Evolutionary conservation across 2,329 filamentous ascomycete species (phyloP), one percentile per base, ranked within the genome.

Genomic region (Penicillium sp.): DNA sequence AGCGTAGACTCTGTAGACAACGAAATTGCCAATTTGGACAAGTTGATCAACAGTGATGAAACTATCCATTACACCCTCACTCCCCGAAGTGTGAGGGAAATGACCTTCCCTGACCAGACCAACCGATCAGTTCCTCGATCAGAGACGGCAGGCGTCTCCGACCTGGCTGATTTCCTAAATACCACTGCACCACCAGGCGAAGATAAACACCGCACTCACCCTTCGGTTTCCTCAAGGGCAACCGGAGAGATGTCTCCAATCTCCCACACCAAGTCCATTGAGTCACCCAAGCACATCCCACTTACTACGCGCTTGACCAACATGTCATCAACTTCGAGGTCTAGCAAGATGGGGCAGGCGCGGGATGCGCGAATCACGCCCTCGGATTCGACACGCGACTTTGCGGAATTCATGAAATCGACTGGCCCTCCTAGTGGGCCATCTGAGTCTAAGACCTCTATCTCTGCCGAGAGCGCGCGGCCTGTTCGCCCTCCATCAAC

Each of bases 361-460:
- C 84, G 92, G 61, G 92, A 96, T 63, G 87, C 91, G 2, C 84
- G 88, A 60, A 79, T 89, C 9, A 11, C 31, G 1, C 81, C 85
- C 10, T 80, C 82, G 5, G 89, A 92, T 60, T 91, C 91, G 0
- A 84, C 88, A 9, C 82, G 86, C 45, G 92, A 96, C 67, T 91
- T 97, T 76, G 90, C 91, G 23, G 89, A 95, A 58, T 97, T 96
- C 71, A 91, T 96, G 67, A 88, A 91, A 58, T 90, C 89, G 0
- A 96, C 91, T 31, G 91, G 91, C 2, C 89, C 93, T 40, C 51
- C 39, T 27, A 59, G 41, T 47, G 54, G 54, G 40, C 60, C 65
- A 23, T 52, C 48, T n/a, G 43, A 58, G 40, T 31, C 21, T 3
- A 58, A 50, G 25, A 38, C 8, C 23, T 43, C 50, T 29, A 11